Evolutionary conservation across 331 rosid species (phyloP).

Genomic region (Rosa hybrid): DNA sequence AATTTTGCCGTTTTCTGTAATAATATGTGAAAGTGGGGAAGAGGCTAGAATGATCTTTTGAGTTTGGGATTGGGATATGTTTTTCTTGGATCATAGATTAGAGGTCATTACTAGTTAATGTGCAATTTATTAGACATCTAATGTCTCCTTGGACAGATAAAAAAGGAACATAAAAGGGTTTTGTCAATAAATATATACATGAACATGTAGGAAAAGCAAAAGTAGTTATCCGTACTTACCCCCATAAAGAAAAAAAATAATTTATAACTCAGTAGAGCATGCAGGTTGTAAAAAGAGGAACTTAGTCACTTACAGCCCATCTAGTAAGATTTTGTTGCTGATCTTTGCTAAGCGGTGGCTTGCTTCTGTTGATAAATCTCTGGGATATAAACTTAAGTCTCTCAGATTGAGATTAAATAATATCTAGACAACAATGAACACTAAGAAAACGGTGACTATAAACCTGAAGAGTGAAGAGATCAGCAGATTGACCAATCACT

Average conservation of each 20-base stretch:
- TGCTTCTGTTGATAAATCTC: slow-evolving; percentile 92
- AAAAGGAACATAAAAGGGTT: not conserved
- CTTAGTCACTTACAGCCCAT: slow-evolving; percentile 79
- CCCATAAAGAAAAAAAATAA: not conserved
- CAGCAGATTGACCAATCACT: slow-evolving; percentile 95
- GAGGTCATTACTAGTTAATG: not conserved
- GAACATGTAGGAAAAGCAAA: not conserved
- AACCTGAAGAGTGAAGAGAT: slow-evolving; percentile 91
- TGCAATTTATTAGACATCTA: not conserved
- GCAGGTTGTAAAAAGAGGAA: slow-evolving; percentile 7
- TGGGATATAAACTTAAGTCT: slow-evolving; percentile 14
- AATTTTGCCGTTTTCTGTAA: not conserved
- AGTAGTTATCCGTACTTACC: not conserved
- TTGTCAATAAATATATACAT: not conserved
- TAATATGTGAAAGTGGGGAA: not conserved
- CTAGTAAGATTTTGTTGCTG: slow-evolving; percentile 96
- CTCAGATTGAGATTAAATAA: not conserved
- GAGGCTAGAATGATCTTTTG: not conserved
- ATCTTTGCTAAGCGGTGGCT: slow-evolving; percentile 80
- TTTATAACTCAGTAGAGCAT: not conserved
- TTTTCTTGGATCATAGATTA: not conserved
- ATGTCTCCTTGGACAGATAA: not conserved
- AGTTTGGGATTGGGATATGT: not conserved
- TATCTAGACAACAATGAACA: too few species aligned
- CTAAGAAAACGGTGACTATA: slow-evolving; percentile 1